Conservation (phyloP, 768 basidiomycete genomes). For the Udeniomyces megalosporus region DNA sequence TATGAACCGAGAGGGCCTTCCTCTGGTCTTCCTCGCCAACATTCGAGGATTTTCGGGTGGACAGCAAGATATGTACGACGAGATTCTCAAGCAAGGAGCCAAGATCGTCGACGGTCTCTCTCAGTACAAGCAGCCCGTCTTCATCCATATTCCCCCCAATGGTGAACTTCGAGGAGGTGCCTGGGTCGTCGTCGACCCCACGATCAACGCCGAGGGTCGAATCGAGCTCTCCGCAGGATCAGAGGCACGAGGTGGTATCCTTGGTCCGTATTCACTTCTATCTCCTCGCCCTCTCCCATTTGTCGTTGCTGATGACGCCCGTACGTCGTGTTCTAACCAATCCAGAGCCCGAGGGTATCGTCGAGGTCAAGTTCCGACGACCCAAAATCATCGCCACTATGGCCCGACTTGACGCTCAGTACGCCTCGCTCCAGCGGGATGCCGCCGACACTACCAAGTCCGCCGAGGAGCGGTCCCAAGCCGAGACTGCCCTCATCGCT, state of each 20-base stretch:
- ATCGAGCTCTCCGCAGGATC: constrained; percentile 99
- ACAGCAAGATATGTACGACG: constrained; percentile 96
- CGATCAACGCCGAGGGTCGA: constrained; percentile 76
- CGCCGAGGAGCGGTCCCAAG: constrained; percentile 55
- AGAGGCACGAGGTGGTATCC: constrained; percentile 84
- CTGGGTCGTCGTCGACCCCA: constrained; percentile 97
- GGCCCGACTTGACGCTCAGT: constrained; percentile 79
- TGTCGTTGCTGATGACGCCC: constrained; percentile 25
- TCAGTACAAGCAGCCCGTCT: constrained; percentile 91
- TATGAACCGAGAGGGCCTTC: constrained; percentile 90
- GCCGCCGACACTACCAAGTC: constrained; percentile 59
- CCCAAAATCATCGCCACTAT: constrained; percentile 80
- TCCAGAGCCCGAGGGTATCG: constrained; percentile 78
- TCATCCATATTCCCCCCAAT: constrained; percentile 95
- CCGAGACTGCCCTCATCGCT: constrained; percentile 49
- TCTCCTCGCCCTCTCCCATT: not conserved
- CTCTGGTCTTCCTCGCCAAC: constrained; percentile 96
- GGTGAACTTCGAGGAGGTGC: constrained; percentile 97
- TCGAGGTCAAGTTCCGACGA: constrained; percentile 92
- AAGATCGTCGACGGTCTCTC: constrained; percentile 98
- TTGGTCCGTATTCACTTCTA: constrained; percentile 22
- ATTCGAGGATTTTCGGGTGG: constrained; percentile 99
- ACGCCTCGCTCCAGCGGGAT: constrained; percentile 60
- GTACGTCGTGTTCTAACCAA: not conserved
- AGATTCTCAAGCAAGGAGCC: constrained; percentile 87